A percentile compares a stretch with the other conserved stretches of the same genome.
These are phyloP conservation scores for Didymella pomorum DNA, from an alignment of 2,329 filamentous ascomycete genomes.

Conservation along the genomic window DNA sequence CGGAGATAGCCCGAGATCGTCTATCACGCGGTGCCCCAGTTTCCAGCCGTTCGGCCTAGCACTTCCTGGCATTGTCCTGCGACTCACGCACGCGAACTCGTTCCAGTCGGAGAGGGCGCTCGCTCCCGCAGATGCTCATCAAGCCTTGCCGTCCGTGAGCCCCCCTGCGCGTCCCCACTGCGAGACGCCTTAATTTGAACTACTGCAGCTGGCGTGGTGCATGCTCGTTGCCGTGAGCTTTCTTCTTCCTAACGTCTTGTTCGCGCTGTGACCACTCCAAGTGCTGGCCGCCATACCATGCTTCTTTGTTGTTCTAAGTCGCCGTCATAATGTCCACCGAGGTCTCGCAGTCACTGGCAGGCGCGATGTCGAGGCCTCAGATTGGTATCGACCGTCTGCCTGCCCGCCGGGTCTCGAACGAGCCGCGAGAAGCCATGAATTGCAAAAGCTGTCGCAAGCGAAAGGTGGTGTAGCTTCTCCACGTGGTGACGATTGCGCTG, in stretches of 20 bases:
- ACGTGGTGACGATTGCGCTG: slow-evolving; percentile 18
- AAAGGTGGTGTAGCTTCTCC: slow-evolving; percentile 67
- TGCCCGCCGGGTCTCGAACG: slow-evolving; percentile 72
- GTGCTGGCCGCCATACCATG: slow-evolving; percentile 42
- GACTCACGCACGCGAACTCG: slow-evolving; percentile 37
- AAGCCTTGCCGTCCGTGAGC: slow-evolving; percentile 42
- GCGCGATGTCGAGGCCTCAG: slow-evolving; percentile 74
- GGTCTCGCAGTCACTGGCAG: slow-evolving; percentile 39
- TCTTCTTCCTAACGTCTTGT: slow-evolving; percentile 36
- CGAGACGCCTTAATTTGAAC: slow-evolving; percentile 53
- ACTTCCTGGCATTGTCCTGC: slow-evolving; percentile 15
- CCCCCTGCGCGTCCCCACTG: slow-evolving; percentile 40
- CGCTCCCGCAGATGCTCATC: slow-evolving; percentile 44
- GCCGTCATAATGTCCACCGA: slow-evolving; percentile 43
- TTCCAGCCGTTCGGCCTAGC: slow-evolving; percentile 25
- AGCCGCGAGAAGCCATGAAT: slow-evolving; percentile 91
- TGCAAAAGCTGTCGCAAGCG: slow-evolving; percentile 93
- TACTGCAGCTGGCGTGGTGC: slow-evolving; percentile 43
- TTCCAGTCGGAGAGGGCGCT: slow-evolving; percentile 37
- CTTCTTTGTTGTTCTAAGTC: slow-evolving; percentile 35
- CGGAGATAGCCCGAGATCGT: slow-evolving; percentile 39
- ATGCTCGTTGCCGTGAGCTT: slow-evolving; percentile 29
- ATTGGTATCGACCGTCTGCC: slow-evolving; percentile 83
- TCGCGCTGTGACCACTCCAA: slow-evolving; percentile 19
- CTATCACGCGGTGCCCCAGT: slow-evolving; percentile 39